Evolutionary conservation across 345 rosid genomes (phyloP), one percentile per base, ranked within the genome.

Genomic region (Excoecaria agallocha): DNA sequence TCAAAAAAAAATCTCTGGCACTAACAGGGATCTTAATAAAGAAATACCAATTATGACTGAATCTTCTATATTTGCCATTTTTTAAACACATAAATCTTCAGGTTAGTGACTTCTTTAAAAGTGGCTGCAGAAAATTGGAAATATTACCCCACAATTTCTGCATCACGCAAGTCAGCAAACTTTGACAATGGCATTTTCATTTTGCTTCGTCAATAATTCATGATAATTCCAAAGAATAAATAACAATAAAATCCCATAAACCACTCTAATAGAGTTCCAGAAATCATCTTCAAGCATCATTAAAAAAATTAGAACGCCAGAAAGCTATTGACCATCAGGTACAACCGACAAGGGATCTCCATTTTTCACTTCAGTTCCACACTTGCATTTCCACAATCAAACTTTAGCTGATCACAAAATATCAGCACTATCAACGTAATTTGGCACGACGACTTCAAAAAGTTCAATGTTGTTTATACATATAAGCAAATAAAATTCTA

Each of bases 401-500:
- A 19, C 19, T 22, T 66, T 46, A 5, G 17, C 19, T 43, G 37
- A 20, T 66, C 54, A 66, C 37, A 43, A 65, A 65, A 43, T 30
- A 61, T 61, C 43, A 13, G 22, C 10, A 61, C 0, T 25, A 22
- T 2, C 16, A 24, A 11, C 38, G 38, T 61, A 15, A 4, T 54
- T 54, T 6, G 25, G 30, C 35, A 13, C 17, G 19, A 10, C 37
- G n/a, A 12, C 60, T 3, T 30, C 30, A 2, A 51, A 30, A 20
- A 19, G 71, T 68, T 68, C n/a, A 8, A 16, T 2, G 46, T 16
- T 51, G 72, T 37, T 69, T 52, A 51, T 52, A 68, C 59, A 51
- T 51, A 38, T 68, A 50, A 68, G 46, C 59, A 50, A 16, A 69
- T 35, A 50, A 52, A 30, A 35, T 45, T 68, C 59, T 68, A 68